phyloP scores from a whole-genome alignment of 805 yeast species.

The Ogataea methanolica region DNA sequence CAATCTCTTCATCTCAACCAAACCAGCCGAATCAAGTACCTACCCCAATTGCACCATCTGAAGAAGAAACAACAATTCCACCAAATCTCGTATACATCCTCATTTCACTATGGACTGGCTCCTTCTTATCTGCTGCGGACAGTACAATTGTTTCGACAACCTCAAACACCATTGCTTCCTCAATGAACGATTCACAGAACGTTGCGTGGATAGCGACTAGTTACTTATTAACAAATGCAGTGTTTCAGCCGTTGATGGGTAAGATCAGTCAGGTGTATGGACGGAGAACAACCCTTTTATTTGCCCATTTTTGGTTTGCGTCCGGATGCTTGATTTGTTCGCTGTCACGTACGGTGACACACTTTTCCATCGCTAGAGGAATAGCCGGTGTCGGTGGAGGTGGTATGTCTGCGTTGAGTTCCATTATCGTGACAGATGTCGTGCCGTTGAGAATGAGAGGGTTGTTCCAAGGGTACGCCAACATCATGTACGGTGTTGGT shows the following conservation, averaged over 20 bases:
- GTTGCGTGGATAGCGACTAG: slow-evolving; percentile 72
- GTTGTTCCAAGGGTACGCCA: slow-evolving; percentile 47
- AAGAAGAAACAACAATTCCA: slow-evolving; percentile 17
- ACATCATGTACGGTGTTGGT: slow-evolving; percentile 33
- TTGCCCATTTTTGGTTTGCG: slow-evolving; percentile 41
- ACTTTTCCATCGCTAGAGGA: slow-evolving; percentile 47
- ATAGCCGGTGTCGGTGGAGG: slow-evolving; percentile 58
- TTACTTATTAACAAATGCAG: slow-evolving; percentile 62
- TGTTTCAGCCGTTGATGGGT: slow-evolving; percentile 73
- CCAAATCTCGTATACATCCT: slow-evolving; percentile 17
- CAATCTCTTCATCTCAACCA: neutral
- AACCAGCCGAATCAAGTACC: neutral
- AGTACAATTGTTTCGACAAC: slow-evolving; percentile 58
- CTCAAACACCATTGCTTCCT: slow-evolving; percentile 54
- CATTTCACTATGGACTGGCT: slow-evolving; percentile 39
- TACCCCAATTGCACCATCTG: neutral
- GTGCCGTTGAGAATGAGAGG: slow-evolving; percentile 51
- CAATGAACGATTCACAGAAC: slow-evolving; percentile 46
- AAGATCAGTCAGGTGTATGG: slow-evolving; percentile 64
- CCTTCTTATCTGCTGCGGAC: slow-evolving; percentile 53
- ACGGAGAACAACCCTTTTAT: slow-evolving; percentile 39
- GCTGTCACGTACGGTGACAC: slow-evolving; percentile 36
- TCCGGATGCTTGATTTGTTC: slow-evolving; percentile 41
- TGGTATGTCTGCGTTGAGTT: slow-evolving; percentile 46
- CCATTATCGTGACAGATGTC: slow-evolving; percentile 51